Base-by-base conservation (phyloP, 2,329 filamentous ascomycete genomes). In the Diaporthe citrichinensis region DNA sequence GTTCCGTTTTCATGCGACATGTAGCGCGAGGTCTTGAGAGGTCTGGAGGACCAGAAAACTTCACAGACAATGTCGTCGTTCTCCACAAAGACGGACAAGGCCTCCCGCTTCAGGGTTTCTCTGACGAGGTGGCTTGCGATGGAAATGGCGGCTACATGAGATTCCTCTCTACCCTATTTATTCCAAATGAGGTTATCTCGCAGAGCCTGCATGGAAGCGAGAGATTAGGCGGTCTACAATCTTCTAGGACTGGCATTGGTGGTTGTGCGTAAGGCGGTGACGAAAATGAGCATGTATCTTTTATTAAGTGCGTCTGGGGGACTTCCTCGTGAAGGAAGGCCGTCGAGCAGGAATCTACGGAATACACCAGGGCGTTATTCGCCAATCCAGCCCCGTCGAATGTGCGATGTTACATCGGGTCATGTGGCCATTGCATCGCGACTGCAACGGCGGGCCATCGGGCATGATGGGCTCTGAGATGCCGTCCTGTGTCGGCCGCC, bases 341-440 rank as follows among this genome's bases (percentile, higher is more conserved):
- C 25, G 1, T n/a, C 14, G 62, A 31, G 31, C 23, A 51, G 23
- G 44, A 31, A 4, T 53, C 59, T 28, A 25, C n/a, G 28, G 59
- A n/a, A 20, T 6, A 39, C 4, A 25, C 62, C 31, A 31, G 34
- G 44, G 23, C 44, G 23, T 39, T 8, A 8, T 25, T 15, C 15
- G 20, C 6, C 34, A 23, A 36, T n/a, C 17, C 20, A 36, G 7
- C 34, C 23, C 23, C 31, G 44, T 53, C 53, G 44, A 36, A 36
- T 53, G 7, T 68, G 46, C 15, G 31, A 53, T 68, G 31, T 68
- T 53, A 68, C 65, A 68, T 68, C 46, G 65, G 46, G 2, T 53
- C 46, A 68, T 68, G 65, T 68, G 15, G 46, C n/a, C 5, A 39
- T 51, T 12, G 65, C 23, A 23, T 68, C 46, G 28, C 20, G n/a